These are phyloP conservation scores for Thalassiosira mediterranea DNA, from an alignment of 352 stramenopile genomes.

Conservation along the genomic window DNA sequence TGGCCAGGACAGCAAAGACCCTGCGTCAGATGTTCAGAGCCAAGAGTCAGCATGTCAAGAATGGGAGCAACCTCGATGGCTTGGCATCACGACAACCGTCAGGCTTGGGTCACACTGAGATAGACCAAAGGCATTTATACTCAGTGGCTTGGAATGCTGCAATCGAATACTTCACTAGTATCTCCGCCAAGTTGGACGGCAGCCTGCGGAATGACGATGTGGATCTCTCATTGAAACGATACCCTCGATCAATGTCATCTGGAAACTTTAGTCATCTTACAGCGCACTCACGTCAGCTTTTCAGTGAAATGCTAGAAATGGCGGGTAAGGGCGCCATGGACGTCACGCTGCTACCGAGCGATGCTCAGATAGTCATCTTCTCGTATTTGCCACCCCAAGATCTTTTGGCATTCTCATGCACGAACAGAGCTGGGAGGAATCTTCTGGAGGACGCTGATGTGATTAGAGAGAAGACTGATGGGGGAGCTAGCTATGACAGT, in stretches of 20 bases:
- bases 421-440: constrained; percentile 24
- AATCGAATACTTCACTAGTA: constrained; percentile 50
- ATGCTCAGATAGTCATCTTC: constrained; percentile 52
- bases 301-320: constrained; percentile 48
- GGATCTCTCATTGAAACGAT: too few species aligned
- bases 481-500: neutral
- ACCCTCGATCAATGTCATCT: too few species aligned
- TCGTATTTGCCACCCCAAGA: constrained; percentile 49
- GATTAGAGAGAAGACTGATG: neutral
- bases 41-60: too few species aligned
- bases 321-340: constrained; percentile 28
- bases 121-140: too few species aligned
- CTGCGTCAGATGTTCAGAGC: too few species aligned
- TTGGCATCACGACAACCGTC: too few species aligned
- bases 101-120: too few species aligned
- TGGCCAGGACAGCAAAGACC: too few species aligned
- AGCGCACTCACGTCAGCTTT: constrained; percentile 24
- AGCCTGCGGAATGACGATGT: too few species aligned
- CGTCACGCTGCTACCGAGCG: constrained; percentile 41
- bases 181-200: constrained; percentile 46
- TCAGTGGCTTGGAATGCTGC: constrained; percentile 56
- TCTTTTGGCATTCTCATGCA: constrained; percentile 51
- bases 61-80: too few species aligned
- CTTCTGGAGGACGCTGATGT: constrained; percentile 32
- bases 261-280: too few species aligned